Percentiles rank a stretch among this genome's conserved stretches.
Evolutionary conservation across 768 basidiomycete species (phyloP).

Genomic region (Lactifluus hygrophoroides): DNA sequence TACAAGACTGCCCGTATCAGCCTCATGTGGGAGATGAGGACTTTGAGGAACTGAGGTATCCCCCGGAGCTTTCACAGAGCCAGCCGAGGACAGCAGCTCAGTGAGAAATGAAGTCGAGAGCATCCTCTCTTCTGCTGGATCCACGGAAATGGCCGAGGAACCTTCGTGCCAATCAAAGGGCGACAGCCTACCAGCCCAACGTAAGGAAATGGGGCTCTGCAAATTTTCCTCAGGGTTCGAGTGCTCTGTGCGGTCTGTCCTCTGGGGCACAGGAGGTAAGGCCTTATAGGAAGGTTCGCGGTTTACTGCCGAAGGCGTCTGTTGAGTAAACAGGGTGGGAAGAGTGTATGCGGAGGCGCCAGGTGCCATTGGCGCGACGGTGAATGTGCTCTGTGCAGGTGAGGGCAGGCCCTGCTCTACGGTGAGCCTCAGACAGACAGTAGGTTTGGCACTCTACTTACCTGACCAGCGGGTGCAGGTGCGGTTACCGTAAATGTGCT

Average conservation of each 20-base stretch:
- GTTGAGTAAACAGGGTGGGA: not conserved
- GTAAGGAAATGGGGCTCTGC: not conserved
- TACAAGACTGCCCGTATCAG: slow-evolving; percentile 26
- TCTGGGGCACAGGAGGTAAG: not conserved
- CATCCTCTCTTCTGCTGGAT: slow-evolving; percentile 47
- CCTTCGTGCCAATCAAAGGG: slow-evolving; percentile 56
- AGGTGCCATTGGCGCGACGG: not conserved
- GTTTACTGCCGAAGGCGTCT: not conserved
- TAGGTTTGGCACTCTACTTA: not conserved
- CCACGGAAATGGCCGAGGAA: slow-evolving; percentile 46
- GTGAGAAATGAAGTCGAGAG: slow-evolving; percentile 58
- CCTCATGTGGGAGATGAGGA: slow-evolving; percentile 28
- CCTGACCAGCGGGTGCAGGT: slow-evolving; percentile 23
- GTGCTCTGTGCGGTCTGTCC: not conserved
- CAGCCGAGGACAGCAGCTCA: slow-evolving; percentile 32
- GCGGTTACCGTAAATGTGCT: slow-evolving; percentile 1
- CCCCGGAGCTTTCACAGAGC: slow-evolving; percentile 19
- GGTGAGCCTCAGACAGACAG: not conserved
- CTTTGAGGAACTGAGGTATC: not conserved
- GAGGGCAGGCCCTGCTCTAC: not conserved
- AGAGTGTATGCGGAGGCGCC: not conserved
- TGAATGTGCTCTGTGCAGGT: slow-evolving; percentile 2
- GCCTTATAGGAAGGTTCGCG: not conserved
- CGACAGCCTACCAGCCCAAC: slow-evolving; percentile 19
- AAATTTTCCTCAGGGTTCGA: not conserved